Evolutionary conservation across 176 grass and related monocot genomes (phyloP).

Genomic region (Raddia guianensis): DNA sequence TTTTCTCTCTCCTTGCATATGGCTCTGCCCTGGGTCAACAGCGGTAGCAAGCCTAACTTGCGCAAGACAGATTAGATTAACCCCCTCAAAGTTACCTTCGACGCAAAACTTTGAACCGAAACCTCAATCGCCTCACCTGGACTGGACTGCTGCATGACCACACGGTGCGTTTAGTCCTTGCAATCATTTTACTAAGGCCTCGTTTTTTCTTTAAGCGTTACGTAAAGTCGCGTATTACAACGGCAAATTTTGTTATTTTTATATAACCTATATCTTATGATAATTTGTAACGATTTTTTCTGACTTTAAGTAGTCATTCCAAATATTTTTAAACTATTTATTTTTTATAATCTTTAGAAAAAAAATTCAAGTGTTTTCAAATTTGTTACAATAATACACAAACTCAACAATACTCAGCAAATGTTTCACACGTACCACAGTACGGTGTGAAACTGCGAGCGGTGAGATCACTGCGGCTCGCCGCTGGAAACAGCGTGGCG

Average conservation of each 20-base stretch:
- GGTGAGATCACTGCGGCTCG: neutral
- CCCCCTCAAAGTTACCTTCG: neutral
- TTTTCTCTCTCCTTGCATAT: no score
- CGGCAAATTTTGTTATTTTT: no score
- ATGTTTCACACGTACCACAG: neutral
- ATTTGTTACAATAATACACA: no score
- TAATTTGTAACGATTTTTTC: no score
- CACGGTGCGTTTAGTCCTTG: neutral
- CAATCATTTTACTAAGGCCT: no score
- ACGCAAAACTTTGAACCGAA: conserved; percentile 50
- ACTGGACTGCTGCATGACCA: neutral
- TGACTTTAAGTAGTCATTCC: no score
- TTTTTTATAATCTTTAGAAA: no score
- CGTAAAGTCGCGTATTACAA: no score
- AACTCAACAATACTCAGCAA: neutral
- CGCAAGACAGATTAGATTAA: neutral
- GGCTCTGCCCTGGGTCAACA: neutral
- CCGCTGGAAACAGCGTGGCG: neutral
- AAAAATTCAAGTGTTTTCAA: no score
- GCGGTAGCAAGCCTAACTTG: neutral
- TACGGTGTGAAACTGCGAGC: neutral
- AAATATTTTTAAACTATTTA: no score
- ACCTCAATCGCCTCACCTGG: neutral
- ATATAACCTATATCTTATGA: no score
- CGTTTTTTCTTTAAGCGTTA: no score